Evolutionary conservation across 495 filamentous ascomycete genomes (phyloP), one percentile per base, ranked within the genome.

Genomic region (Podospora conica): DNA sequence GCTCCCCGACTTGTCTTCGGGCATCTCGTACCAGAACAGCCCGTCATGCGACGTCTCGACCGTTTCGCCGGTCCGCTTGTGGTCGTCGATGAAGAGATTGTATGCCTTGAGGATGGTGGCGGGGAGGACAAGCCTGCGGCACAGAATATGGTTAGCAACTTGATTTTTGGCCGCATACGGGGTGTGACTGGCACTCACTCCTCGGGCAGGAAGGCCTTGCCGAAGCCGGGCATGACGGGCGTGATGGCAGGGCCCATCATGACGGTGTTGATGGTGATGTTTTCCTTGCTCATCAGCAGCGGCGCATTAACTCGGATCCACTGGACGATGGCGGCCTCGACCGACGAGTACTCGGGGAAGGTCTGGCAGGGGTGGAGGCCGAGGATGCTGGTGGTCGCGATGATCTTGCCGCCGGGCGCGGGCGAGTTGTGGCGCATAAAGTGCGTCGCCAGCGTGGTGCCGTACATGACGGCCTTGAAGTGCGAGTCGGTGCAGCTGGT

Each of bases 391-490:
- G 68, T 72, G 2, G 77, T 79, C 2, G 69, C 69, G 33, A 79
- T 70, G 54, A 79, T 79, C 58, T 74, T 74, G n/a, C 77, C 78
- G 29, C 78, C 76, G 12, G 78, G 74, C 10, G 55, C 60, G n/a
- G n/a, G n/a, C n/a, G 69, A 61, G 58, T 81, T 79, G 69, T 79
- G 75, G 27, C 77, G 69, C 78, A 81, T 81, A 68, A 78, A 81
- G 56, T 79, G 77, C 33, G 75, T 75, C 8, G 78, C 76, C 8
- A 81, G 72, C 58, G 73, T 68, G 1, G 77, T 80, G n/a, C 77
- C 77, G 63, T 78, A 79, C 24, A 79, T 69, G 6, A 78, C 70
- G 15, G 69, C 75, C 66, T 80, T 81, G 63, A 74, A 77, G 62
- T 80, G 74, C 3, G 74, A 68, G 58, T 81, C 77, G 20, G 77